Evolutionary conservation across 148 eudicot genomes (phyloP).

Genomic region (Arctostaphylos glauca): DNA sequence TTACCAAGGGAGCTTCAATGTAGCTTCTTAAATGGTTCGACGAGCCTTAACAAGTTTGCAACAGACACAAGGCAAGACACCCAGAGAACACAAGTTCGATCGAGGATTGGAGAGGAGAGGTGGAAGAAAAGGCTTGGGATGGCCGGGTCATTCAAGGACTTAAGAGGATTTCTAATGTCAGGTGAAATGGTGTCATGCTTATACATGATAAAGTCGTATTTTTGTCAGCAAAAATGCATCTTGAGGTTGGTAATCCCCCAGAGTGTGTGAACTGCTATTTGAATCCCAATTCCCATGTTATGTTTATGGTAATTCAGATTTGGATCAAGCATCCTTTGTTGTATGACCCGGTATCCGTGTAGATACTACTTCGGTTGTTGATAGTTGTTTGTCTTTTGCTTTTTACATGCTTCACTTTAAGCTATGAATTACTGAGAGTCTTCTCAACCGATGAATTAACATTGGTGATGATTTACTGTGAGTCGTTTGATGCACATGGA

Average conservation of each 20-base stretch:
- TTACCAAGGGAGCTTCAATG: not conserved
- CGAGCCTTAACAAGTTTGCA: not conserved
- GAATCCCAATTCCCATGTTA: not conserved
- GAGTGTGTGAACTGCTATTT: not conserved
- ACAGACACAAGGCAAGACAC: not conserved
- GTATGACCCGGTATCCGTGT: no score
- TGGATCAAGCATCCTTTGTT: slow-evolving; percentile 7
- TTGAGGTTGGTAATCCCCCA: not conserved
- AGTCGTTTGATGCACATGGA: no score
- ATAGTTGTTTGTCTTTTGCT: not conserved
- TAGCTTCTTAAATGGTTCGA: not conserved
- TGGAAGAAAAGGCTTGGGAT: no score
- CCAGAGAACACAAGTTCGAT: not conserved
- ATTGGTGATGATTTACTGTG: not conserved
- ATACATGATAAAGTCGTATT: not conserved
- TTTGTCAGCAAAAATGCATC: not conserved
- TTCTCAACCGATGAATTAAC: not conserved
- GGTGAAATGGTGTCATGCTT: not conserved
- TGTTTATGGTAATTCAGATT: not conserved
- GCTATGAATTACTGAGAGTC: not conserved
- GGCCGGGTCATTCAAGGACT: not conserved
- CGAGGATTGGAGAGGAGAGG: no score
- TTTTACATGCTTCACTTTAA: not conserved
- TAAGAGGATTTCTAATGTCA: slow-evolving; percentile 5
- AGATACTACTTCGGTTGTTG: not conserved